Evolutionary conservation across 2,329 filamentous ascomycete species (phyloP), one percentile per base, ranked within the genome.

Genomic region (Alternaria atra): DNA sequence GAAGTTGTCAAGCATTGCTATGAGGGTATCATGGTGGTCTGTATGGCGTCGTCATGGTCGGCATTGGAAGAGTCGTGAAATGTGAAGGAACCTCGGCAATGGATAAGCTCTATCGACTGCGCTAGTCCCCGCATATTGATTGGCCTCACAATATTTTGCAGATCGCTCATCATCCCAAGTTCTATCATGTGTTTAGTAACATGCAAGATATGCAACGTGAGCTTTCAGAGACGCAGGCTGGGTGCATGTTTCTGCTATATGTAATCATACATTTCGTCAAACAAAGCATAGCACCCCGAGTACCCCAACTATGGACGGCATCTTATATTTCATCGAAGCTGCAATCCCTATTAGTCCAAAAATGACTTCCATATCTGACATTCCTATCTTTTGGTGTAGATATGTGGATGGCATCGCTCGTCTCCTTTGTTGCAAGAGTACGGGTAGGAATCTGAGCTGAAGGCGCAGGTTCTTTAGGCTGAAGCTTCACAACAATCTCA

Each of bases 71-170:
- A 65, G 59, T 64, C 50, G 58, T 59, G 54, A 44, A 59, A 50
- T 25, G 52, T 63, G 50, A 27, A 64, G 60, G 61, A 47, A 72
- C 69, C 69, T 72, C 69, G 69, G 69, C 68, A 71, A 64, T 64
- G 54, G 60, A 61, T 52, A 53, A 60, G 54, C 51, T 61, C 55
- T 61, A 65, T 70, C 67, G 61, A 63, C 65, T 63, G 60, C 55
- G 43, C 57, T 60, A 59, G 55, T 46, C 51, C 46, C 46, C 32
- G 46, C 32, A 50, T 25, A 50, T 20, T 35, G 17, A 23, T 29
- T 39, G 30, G 27, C 35, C 25, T 52, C 50, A 37, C 34, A 39
- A 40, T 23, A 15, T 35, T 25, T 10, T 30, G n/a, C 13, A 17
- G 17, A 35, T 53, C 27, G 10, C 20, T 44, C 29, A 29, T 23